These are phyloP conservation scores for Parietaria judaica DNA, from an alignment of 306 rosid species.

Conservation along the genomic window DNA sequence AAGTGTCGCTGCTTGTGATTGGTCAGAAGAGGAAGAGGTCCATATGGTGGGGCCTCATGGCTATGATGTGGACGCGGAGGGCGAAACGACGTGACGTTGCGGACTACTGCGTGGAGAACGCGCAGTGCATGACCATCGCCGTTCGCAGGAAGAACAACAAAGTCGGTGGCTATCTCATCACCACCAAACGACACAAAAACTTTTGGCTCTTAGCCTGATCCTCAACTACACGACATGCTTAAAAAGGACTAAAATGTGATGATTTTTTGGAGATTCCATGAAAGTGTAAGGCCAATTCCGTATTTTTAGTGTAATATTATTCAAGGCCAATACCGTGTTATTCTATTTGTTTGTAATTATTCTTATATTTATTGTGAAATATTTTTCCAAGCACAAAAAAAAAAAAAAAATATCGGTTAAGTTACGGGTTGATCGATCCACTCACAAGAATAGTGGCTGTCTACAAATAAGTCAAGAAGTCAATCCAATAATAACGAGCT, in stretches of 20 bases:
- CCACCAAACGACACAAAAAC: conserved; percentile 77
- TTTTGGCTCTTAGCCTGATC: conserved; percentile 91
- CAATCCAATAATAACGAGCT: no score
- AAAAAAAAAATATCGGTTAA: no score
- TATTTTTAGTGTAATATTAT: no score
- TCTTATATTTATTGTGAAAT: no score
- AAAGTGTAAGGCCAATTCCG: no score
- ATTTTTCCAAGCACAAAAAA: no score
- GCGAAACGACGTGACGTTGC: conserved; percentile 29
- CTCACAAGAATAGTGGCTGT: no score
- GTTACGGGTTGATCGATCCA: no score
- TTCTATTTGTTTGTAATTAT: no score
- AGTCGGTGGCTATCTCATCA: conserved; percentile 80
- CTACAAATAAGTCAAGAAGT: no score
- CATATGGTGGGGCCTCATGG: conserved; percentile 30
- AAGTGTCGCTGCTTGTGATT: conserved; percentile 53
- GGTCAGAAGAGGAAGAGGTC: conserved; percentile 65
- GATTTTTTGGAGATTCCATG: no score
- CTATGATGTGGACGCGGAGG: conserved; percentile 26
- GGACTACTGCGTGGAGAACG: conserved; percentile 67
- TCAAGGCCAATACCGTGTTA: no score
- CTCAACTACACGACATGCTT: background rate
- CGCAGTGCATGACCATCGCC: conserved; percentile 76
- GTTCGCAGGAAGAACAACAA: conserved; percentile 68
- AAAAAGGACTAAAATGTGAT: background rate